Conservation (phyloP, 1,284 basidiomycete species). For the Leccinum solheimii region DNA sequence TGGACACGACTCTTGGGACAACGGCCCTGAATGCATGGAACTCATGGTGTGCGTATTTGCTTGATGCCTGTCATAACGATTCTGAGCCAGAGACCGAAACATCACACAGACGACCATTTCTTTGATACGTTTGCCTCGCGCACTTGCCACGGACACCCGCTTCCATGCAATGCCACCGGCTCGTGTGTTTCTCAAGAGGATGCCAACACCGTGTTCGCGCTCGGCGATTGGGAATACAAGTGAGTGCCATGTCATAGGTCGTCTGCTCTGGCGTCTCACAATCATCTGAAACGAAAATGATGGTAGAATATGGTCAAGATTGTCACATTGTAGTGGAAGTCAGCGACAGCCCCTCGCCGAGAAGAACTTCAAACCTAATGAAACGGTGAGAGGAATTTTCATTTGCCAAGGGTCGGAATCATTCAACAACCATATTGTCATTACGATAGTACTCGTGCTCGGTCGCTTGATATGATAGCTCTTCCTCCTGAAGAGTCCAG, state of each 20-base stretch:
- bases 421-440: too few species aligned
- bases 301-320: too few species aligned
- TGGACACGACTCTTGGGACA: constrained; percentile 49
- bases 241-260: constrained; percentile 22
- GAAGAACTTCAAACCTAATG: neutral
- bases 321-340: neutral
- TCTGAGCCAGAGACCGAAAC: neutral
- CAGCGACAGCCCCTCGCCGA: neutral
- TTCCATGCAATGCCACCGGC: constrained; percentile 49
- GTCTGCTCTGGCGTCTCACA: constrained; percentile 3
- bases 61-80: neutral
- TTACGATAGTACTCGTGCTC: neutral
- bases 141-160: constrained; percentile 48
- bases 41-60: constrained; percentile 41
- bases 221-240: constrained; percentile 54
- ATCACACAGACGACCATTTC: constrained; percentile 40
- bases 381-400: neutral
- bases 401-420: too few species aligned
- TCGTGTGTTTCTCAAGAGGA: constrained; percentile 46
- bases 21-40: constrained; percentile 45
- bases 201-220: constrained; percentile 43
- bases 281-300: too few species aligned
- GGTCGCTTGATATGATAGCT: neutral
- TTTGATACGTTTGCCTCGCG: constrained; percentile 54
- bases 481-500: neutral